Conservation (phyloP, 768 basidiomycete genomes). For the Termitomyces sp. region DNA sequence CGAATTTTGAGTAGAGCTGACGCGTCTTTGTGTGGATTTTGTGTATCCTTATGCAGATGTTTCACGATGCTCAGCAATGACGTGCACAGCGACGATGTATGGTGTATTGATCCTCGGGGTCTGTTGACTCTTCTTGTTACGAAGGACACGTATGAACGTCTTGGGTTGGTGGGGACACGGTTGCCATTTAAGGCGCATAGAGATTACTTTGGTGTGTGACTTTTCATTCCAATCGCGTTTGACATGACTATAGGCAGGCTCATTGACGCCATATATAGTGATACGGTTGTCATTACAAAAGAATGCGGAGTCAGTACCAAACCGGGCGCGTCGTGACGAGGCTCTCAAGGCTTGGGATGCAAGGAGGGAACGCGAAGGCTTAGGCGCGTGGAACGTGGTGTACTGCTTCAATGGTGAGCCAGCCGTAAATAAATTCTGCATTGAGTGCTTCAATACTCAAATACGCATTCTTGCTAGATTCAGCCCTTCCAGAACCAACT, state of each 20-base stretch:
- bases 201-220: conserved; percentile 44
- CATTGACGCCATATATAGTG: conserved; percentile 28
- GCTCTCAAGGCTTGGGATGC: conserved; percentile 51
- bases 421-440: too few species aligned
- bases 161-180: conserved; percentile 56
- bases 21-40: neutral
- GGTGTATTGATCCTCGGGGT: conserved; percentile 68
- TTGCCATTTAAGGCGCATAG: conserved; percentile 49
- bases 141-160: conserved; percentile 54
- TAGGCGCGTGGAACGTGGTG: conserved; percentile 42
- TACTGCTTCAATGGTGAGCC: conserved; percentile 28
- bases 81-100: conserved; percentile 45
- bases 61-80: conserved; percentile 30
- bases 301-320: conserved; percentile 30
- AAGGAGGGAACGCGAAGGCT: conserved; percentile 27
- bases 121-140: conserved; percentile 52
- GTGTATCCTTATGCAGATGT: conserved; percentile 6
- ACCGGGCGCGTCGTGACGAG: conserved; percentile 32
- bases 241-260: neutral
- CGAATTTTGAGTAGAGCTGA: neutral
- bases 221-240: conserved; percentile 4
- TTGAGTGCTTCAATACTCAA: too few species aligned
- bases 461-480: conserved; percentile 7
- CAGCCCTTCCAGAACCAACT: conserved; percentile 20
- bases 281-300: conserved; percentile 43